Percentiles rank a stretch among this genome's conserved stretches.
These are phyloP conservation scores for Colletotrichum graminicola DNA, from an alignment of 2,329 filamentous ascomycete genomes.

Conservation along the genomic window DNA sequence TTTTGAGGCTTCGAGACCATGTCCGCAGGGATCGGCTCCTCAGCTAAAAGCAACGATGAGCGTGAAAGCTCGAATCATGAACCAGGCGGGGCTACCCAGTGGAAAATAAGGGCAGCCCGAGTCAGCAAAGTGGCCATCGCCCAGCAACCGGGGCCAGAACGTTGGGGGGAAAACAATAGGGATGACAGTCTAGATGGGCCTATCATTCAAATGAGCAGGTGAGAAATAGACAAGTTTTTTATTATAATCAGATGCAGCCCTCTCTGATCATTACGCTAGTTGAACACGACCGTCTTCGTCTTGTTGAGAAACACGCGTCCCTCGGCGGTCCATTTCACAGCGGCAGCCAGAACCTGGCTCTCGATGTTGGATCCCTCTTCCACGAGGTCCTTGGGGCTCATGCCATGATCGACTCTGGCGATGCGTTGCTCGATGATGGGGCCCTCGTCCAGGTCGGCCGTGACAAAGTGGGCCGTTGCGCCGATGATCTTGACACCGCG, in stretches of 20 bases:
- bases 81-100: background rate
- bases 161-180: background rate
- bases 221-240: slow-evolving; percentile 19
- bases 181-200: background rate
- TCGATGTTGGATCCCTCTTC: slow-evolving; percentile 87
- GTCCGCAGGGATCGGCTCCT: background rate
- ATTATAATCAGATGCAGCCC: slow-evolving; percentile 1
- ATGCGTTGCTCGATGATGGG: slow-evolving; percentile 91
- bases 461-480: slow-evolving; percentile 88
- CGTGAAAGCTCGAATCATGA: background rate
- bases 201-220: background rate
- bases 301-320: slow-evolving; percentile 82
- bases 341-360: slow-evolving; percentile 83
- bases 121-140: background rate
- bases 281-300: slow-evolving; percentile 84
- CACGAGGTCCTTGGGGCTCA: slow-evolving; percentile 81
- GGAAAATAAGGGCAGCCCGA: background rate
- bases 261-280: slow-evolving; percentile 46
- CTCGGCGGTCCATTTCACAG: slow-evolving; percentile 88
- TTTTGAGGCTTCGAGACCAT: background rate
- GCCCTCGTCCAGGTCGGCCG: slow-evolving; percentile 85
- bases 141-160: background rate
- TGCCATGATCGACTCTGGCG: slow-evolving; percentile 79
- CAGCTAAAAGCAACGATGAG: background rate
- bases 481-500: slow-evolving; percentile 91